A percentile compares a stretch with the other conserved stretches of the same genome.
Conservation (phyloP, 192 early-diverging fungal species). For the Haplosporangium gracile region DNA sequence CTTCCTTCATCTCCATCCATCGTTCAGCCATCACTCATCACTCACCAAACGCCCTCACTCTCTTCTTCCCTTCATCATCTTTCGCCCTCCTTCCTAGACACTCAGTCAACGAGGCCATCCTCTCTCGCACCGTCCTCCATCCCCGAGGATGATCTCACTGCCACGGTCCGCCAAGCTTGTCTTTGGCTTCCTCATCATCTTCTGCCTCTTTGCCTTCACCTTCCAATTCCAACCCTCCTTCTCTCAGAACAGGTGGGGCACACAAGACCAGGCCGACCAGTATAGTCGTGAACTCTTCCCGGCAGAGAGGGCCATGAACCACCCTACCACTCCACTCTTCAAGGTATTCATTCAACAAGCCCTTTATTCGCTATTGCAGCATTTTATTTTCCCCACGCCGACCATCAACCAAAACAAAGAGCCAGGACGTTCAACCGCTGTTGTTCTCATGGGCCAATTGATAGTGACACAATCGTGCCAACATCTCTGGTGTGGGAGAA, state of each 20-base stretch:
- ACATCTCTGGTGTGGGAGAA: conserved; percentile 23
- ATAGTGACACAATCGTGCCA: conserved; percentile 23
- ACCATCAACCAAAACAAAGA: no score
- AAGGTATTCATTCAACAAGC: conserved; percentile 15
- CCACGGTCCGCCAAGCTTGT: conserved; percentile 34
- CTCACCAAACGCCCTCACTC: conserved; percentile 22
- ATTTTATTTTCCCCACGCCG: neutral
- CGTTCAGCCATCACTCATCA: neutral
- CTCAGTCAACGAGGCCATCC: neutral
- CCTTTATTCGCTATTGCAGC: neutral
- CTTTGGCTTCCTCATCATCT: conserved; percentile 7
- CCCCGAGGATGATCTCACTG: conserved; percentile 23
- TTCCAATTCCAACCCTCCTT: conserved; percentile 1
- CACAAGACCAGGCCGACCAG: conserved; percentile 11
- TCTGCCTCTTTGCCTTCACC: conserved; percentile 16
- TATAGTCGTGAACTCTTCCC: conserved; percentile 6
- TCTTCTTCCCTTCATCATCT: neutral
- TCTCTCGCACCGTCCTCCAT: no score
- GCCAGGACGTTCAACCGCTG: no score
- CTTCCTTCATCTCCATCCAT: neutral
- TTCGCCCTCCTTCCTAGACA: neutral
- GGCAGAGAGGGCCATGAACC: neutral
- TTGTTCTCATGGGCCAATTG: neutral
- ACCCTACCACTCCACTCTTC: conserved; percentile 12
- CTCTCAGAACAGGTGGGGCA: conserved; percentile 1